phyloP scores from a whole-genome alignment of 2,329 filamentous ascomycete genomes.

The Cladosporium sp. region DNA sequence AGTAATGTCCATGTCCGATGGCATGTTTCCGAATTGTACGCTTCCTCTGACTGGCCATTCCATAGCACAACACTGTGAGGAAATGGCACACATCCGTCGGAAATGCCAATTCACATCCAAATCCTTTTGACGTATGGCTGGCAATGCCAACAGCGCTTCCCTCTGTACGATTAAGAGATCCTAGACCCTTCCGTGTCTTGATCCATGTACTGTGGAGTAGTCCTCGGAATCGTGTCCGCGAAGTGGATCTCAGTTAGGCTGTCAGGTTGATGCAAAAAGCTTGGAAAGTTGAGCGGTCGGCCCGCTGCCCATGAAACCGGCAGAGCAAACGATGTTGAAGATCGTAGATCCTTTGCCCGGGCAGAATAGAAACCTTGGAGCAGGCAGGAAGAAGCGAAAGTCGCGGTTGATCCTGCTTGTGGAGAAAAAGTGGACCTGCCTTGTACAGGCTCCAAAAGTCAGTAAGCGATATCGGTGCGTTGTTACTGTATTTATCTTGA shows the following conservation, averaged over 20 bases:
- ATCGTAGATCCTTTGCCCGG: background rate
- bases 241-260: background rate
- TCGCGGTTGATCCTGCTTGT: background rate
- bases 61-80: background rate
- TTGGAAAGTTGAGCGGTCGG: background rate
- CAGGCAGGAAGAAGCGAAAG: background rate
- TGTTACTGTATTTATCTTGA: background rate
- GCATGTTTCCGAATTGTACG: background rate
- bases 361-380: background rate
- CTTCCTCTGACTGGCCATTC: background rate
- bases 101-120: too few relatives aligned
- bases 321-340: background rate
- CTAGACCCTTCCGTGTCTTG: background rate
- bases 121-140: background rate
- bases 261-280: background rate
- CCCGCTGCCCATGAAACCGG: background rate
- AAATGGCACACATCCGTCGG: background rate
- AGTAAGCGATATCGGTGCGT: background rate
- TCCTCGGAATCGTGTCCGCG: background rate
- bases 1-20: too few relatives aligned
- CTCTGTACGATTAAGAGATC: background rate
- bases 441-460: background rate
- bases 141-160: background rate
- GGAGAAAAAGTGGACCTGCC: background rate
- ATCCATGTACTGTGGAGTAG: background rate